Percentiles rank a stretch among this genome's conserved stretches.
Evolutionary conservation across 805 yeast species (phyloP).

Genomic region (Saturnispora sanitii): DNA sequence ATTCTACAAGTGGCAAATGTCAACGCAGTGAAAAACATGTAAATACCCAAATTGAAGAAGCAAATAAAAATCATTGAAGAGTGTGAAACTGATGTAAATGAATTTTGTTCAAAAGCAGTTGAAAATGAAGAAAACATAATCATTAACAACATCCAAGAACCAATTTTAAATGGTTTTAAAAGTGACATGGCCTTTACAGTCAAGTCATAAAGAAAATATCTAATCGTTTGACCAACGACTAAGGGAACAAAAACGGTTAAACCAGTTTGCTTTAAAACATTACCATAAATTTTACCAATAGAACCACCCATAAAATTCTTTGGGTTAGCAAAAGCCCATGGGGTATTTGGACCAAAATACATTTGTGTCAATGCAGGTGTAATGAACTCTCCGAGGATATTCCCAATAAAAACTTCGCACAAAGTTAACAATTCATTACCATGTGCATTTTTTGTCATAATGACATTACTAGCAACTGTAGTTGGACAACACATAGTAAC

Average conservation of each 20-base stretch:
- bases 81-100: slow-evolving; percentile 47
- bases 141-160: slow-evolving; percentile 67
- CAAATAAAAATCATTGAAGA: slow-evolving; percentile 65
- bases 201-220: slow-evolving; percentile 56
- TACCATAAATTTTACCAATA: slow-evolving; percentile 49
- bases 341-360: slow-evolving; percentile 63
- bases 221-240: slow-evolving; percentile 80
- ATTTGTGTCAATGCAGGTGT: slow-evolving; percentile 79
- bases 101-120: slow-evolving; percentile 76
- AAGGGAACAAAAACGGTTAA: slow-evolving; percentile 71
- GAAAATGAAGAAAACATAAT: slow-evolving; percentile 57
- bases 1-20: slow-evolving; percentile 52
- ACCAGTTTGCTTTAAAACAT: slow-evolving; percentile 85
- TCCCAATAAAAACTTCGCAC: slow-evolving; percentile 81
- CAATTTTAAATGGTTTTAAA: slow-evolving; percentile 58
- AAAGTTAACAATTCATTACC: slow-evolving; percentile 72
- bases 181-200: slow-evolving; percentile 49
- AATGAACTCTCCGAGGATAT: slow-evolving; percentile 73
- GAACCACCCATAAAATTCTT: slow-evolving; percentile 42
- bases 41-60: slow-evolving; percentile 74
- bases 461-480: slow-evolving; percentile 84
- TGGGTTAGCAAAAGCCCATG: slow-evolving; percentile 78
- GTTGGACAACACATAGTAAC: slow-evolving; percentile 86
- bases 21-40: slow-evolving; percentile 61
- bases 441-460: slow-evolving; percentile 79